Evolutionary conservation across 1,139 yeast genomes (phyloP).

Genomic region (Debaryomyces fabryi): DNA sequence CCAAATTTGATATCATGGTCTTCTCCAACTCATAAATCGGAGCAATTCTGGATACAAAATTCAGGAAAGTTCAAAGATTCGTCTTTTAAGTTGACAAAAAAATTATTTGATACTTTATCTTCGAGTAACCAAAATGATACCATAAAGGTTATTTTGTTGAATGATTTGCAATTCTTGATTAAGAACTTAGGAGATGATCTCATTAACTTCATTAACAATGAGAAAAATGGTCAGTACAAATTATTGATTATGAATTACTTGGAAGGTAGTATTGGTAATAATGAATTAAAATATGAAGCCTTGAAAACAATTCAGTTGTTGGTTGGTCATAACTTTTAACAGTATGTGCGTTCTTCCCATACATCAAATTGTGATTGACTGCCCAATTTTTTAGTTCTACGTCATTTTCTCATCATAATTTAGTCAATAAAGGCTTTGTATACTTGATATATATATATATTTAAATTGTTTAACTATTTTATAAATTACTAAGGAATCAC

Average conservation of each 20-base stretch:
- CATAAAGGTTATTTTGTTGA: conserved; percentile 53
- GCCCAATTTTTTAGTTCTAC: background rate
- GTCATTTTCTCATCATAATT: background rate
- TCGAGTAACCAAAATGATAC: conserved; percentile 25
- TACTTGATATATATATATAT: background rate
- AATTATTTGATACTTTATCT: conserved; percentile 42
- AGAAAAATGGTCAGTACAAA: conserved; percentile 54
- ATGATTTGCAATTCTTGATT: conserved; percentile 50
- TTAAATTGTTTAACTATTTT: background rate
- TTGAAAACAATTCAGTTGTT: conserved; percentile 90
- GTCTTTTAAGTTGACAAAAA: conserved; percentile 71
- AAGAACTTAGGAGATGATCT: conserved; percentile 60
- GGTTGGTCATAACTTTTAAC: conserved; percentile 63
- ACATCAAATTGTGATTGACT: background rate
- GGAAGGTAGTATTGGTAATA: conserved; percentile 66
- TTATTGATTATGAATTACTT: conserved; percentile 82
- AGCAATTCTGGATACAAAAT: conserved; percentile 89
- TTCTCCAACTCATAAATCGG: conserved; percentile 83
- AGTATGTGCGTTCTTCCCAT: background rate
- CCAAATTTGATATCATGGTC: conserved; percentile 83
- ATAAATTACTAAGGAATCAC: background rate
- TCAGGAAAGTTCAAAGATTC: conserved; percentile 73
- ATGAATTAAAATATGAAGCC: conserved; percentile 93
- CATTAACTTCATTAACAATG: conserved; percentile 72
- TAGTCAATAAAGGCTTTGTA: background rate